Evolutionary conservation across 2,329 filamentous ascomycete species (phyloP), one percentile per base, ranked within the genome.

Genomic region (Fusarium nematophilum): DNA sequence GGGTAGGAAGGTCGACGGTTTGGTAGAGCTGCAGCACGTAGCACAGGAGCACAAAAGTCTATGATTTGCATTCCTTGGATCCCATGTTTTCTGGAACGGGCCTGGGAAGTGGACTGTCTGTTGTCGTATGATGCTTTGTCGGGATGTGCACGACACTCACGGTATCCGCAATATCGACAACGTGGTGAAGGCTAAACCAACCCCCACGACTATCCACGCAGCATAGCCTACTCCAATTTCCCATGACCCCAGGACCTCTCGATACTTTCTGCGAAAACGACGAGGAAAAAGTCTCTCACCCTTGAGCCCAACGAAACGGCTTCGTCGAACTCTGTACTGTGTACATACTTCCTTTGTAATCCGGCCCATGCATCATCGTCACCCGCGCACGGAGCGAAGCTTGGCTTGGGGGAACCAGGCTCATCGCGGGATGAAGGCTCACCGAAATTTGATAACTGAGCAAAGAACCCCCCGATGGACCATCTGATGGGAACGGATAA

Each of bases 1-100:
- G 13, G 34, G 26, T 34, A 26, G 33, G 18, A 6, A 21, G 21
- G 21, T 21, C 21, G n/a, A n/a, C 17, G 17, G 6, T 30, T 30
- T 30, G 14, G 7, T 25, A 30, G 33, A 21, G 21, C 6, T 21
- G 21, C 21, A 21, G 4, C 21, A 21, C 6, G 36, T 17, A 30
- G 25, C 21, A 31, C 31, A 17, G 57, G 52, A 52, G 42, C 57
- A 33, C 25, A 61, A 61, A 61, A 61, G 57, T 21, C 21, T 30
- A 13, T 30, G 27, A 30, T 30, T 30, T 21, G 21, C 21, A 21
- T 21, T 21, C 21, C 21, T 6, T 21, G 5, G 27, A 13, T 30
- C 27, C 10, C 10, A 30, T 30, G 27, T 30, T 30, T n/a, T n/a
- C 21, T 21, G 21, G 21, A 6, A 21, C 4, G 21, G 21, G 4